Conservation (phyloP, 176 grass and related monocot species). For the Oryza rufipogon region DNA sequence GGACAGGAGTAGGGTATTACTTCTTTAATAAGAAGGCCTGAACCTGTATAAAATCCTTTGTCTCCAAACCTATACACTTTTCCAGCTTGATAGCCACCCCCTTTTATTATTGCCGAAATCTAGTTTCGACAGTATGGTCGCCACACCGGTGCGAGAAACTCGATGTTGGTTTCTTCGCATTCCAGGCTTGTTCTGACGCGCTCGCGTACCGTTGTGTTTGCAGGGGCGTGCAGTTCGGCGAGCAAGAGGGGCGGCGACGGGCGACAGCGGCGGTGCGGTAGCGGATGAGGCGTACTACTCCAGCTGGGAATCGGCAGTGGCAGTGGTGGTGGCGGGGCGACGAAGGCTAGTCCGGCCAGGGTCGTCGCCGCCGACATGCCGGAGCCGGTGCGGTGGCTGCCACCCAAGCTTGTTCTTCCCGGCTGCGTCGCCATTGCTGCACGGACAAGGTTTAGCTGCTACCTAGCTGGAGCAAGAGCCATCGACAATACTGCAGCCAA, state of each 20-base stretch:
- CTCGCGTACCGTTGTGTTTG: not conserved
- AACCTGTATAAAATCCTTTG: too few species aligned
- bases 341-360: constrained; percentile 72
- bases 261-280: too few species aligned
- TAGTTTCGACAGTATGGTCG: constrained; percentile 34
- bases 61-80: too few species aligned
- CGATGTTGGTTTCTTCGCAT: too few species aligned
- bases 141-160: too few species aligned
- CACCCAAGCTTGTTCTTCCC: constrained; percentile 31
- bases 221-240: constrained; percentile 42
- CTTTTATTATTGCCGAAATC: too few species aligned
- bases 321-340: not conserved
- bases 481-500: too few species aligned
- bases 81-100: too few species aligned
- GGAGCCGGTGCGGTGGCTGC: constrained; percentile 63
- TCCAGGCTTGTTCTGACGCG: not conserved
- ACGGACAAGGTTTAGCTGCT: not conserved
- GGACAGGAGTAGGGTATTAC: too few species aligned
- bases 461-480: not conserved
- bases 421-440: not conserved
- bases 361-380: constrained; percentile 81
- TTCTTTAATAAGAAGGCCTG: too few species aligned
- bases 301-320: constrained; percentile 22
- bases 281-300: not conserved
- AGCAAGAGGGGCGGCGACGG: not conserved